phyloP scores from a whole-genome alignment of 352 stramenopile genomes.

The Globisporangium lucens region DNA sequence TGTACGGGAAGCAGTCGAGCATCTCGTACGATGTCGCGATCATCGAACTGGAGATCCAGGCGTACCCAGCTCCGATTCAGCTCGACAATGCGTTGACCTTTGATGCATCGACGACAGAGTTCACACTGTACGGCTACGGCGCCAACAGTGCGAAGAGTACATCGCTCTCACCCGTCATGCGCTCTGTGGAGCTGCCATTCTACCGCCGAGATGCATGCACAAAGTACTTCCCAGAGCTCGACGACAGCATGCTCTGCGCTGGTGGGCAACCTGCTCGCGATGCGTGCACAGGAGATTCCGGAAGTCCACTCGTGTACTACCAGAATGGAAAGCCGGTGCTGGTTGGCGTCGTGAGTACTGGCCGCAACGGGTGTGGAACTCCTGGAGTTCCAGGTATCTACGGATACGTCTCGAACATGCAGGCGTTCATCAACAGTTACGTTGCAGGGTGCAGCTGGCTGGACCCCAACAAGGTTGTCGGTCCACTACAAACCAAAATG shows the following conservation, averaged over 20 bases:
- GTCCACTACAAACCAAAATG: not conserved
- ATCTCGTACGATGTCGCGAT: conserved; percentile 42
- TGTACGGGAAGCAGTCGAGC: conserved; percentile 25
- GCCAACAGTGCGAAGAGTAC: conserved; percentile 23
- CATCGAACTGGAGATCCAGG: conserved; percentile 32
- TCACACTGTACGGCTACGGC: conserved; percentile 34
- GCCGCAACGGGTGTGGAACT: conserved; percentile 34
- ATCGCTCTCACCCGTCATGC: conserved; percentile 24
- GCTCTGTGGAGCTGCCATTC: conserved; percentile 29
- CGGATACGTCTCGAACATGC: conserved; percentile 22
- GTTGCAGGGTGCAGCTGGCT: conserved; percentile 29
- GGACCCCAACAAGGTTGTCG: conserved; percentile 5
- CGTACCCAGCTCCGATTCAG: conserved; percentile 28
- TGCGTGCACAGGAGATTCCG: conserved; percentile 42
- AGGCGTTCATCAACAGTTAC: conserved; percentile 29
- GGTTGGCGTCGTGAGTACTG: conserved; percentile 41
- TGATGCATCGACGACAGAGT: conserved; percentile 20
- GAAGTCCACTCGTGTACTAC: conserved; percentile 28
- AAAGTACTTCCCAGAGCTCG: conserved; percentile 27
- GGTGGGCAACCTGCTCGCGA: conserved; percentile 31
- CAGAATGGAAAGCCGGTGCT: conserved; percentile 21
- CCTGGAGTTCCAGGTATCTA: conserved; percentile 34
- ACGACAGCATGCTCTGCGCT: conserved; percentile 43
- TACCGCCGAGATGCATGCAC: conserved; percentile 25
- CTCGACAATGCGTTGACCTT: conserved; percentile 28